Base-by-base conservation (phyloP, 306 rosid genomes). In the Acacia crassicarpa region DNA sequence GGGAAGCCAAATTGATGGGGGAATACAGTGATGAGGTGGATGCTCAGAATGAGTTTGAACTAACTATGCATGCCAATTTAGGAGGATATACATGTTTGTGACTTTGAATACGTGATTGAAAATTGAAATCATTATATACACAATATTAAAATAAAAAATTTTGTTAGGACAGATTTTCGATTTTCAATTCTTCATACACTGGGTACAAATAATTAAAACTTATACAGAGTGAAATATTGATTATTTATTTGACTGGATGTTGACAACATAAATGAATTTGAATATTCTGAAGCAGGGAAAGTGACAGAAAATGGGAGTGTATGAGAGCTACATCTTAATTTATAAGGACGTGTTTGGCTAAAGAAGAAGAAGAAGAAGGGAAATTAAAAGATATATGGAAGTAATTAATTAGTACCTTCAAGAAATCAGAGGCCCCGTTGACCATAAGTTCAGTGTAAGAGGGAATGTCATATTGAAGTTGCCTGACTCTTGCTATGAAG, bases 381-480 rank as follows among this genome's bases (percentile, higher is more conserved):
- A 45, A 45, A 45, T 14, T 46, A 46, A 48, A 48, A 16, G 58
- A 51, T 17, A 54, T 5, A 54, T 2, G 14, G 65, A 22, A 58
- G 65, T 6, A 56, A 17, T 49, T 5, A 1, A 51, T 38, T 38
- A 12, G 44, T 87, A 91, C 97, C 93, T 90, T 72, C 0, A 91
- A 8, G 82, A 92, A 92, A 77, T 77, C 33, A 20, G 76, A 33
- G 49, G 97, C 97, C 0, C 67, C 67, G 40, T 23, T 77, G 71
- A 48, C 67, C 93, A 92, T 91, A 43, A 91, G 91, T 19, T 91
- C 92, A 11, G 97, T 84, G 88, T 92, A 92, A 77, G 92, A 62
- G 72, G 93, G 90, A 74, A 92, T 40, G 38, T 88, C 88, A 62
- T 91, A 91, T 32, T 88, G 85, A 2, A 81, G n/a, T 65, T 76